Percentiles rank a stretch among this genome's conserved stretches.
These are phyloP conservation scores for Amoebophrya sp. DNA, from an alignment of 169 alveolate genomes.

Conservation along the genomic window DNA sequence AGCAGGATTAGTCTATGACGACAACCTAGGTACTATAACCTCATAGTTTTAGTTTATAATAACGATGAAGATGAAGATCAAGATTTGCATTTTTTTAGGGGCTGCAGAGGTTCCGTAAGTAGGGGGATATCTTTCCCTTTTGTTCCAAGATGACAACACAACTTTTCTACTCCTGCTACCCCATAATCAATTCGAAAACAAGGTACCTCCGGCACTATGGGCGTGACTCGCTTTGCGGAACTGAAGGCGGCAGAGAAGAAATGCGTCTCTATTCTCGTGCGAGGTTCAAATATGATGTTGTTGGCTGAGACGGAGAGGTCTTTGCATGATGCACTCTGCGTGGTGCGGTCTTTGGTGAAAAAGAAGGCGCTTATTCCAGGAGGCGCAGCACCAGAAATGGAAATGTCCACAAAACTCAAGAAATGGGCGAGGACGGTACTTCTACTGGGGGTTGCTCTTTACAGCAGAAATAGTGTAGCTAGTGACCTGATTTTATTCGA, in stretches of 20 bases:
- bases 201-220: background rate
- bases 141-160: too few relatives aligned
- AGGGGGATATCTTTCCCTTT: too few relatives aligned
- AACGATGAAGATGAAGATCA: too few relatives aligned
- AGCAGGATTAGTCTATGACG: conserved; percentile 80
- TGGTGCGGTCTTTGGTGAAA: conserved; percentile 92
- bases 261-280: conserved; percentile 83
- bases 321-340: conserved; percentile 97
- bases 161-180: too few relatives aligned
- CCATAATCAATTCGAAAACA: background rate
- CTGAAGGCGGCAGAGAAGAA: conserved; percentile 2
- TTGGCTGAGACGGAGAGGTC: conserved; percentile 98
- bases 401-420: conserved; percentile 56
- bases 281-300: conserved; percentile 85
- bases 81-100: too few relatives aligned
- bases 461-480: too few relatives aligned
- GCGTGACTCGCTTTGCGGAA: background rate
- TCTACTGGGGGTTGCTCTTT: background rate
- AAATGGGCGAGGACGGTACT: conserved; percentile 40
- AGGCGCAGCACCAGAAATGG: conserved; percentile 98
- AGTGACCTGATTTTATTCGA: too few relatives aligned
- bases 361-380: conserved; percentile 94
- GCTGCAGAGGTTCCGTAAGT: too few relatives aligned
- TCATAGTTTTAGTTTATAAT: too few relatives aligned
- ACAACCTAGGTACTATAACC: conserved; percentile 40